phyloP scores from a whole-genome alignment of 2,329 filamentous ascomycete species.

The Intubia oerlemansii region DNA sequence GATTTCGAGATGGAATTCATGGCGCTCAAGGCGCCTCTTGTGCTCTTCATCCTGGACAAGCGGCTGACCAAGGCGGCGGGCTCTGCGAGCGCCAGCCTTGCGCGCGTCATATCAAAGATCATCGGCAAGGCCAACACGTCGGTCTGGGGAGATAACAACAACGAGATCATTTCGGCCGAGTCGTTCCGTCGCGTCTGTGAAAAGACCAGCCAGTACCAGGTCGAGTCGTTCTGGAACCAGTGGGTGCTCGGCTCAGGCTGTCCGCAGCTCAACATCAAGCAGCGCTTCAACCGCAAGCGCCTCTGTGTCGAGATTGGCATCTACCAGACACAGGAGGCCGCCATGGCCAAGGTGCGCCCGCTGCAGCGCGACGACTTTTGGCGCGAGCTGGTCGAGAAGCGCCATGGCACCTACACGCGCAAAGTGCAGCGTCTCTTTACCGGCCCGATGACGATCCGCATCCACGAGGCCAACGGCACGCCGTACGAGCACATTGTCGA shows the following conservation, averaged over 20 bases:
- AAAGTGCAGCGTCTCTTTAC: constrained; percentile 45
- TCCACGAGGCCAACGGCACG: constrained; percentile 94
- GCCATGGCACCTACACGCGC: constrained; percentile 44
- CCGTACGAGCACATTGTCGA: constrained; percentile 97
- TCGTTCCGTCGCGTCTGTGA: constrained; percentile 71
- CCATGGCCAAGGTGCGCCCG: constrained; percentile 26
- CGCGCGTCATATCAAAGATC: constrained; percentile 67
- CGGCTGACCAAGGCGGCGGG: constrained; percentile 75
- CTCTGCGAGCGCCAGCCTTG: constrained; percentile 46
- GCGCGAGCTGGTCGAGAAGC: constrained; percentile 63
- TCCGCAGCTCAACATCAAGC: constrained; percentile 66
- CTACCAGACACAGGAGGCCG: constrained; percentile 46
- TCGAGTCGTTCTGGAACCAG: constrained; percentile 83
- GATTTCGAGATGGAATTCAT: constrained; percentile 80
- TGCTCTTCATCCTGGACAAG: constrained; percentile 85
- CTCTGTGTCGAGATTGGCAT: constrained; percentile 85
- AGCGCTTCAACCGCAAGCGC: constrained; percentile 94
- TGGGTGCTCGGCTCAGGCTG: constrained; percentile 83
- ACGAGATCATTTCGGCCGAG: constrained; percentile 52
- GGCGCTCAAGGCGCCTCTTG: constrained; percentile 70
- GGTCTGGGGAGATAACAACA: constrained; percentile 24
- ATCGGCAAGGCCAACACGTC: constrained; percentile 55
- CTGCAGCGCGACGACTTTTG: constrained; percentile 60
- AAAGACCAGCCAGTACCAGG: constrained; percentile 56
- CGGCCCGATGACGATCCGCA: constrained; percentile 91